Evolutionary conservation across 495 filamentous ascomycete genomes (phyloP).

Genomic region (Neurospora tetrasperma): DNA sequence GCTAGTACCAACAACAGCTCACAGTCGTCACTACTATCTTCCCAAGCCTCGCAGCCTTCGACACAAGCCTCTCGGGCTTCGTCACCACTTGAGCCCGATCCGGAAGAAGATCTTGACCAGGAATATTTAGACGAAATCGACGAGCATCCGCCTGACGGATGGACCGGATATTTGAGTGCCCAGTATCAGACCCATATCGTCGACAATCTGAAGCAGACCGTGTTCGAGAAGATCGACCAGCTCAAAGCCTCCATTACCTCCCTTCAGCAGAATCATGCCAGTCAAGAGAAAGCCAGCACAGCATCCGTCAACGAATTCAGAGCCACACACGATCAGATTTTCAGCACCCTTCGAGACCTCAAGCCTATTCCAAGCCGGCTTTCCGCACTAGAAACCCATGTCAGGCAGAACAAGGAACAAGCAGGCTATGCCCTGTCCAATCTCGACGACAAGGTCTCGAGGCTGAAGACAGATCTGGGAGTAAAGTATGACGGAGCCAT

Average conservation of each 20-base stretch:
- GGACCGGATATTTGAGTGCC: constrained; percentile 18
- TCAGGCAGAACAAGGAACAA: constrained; percentile 3
- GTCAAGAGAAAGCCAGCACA: constrained; percentile 8
- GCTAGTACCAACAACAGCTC: not conserved
- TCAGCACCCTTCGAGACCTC: constrained; percentile 2
- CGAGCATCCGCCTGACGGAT: not conserved
- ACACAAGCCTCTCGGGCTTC: not conserved
- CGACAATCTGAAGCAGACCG: constrained; percentile 5
- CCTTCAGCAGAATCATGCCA: constrained; percentile 6
- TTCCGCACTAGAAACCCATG: constrained; percentile 7
- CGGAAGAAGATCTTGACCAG: not conserved
- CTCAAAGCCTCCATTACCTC: constrained; percentile 7
- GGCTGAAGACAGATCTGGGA: constrained; percentile 6
- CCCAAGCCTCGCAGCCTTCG: not conserved
- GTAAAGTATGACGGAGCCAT: not conserved
- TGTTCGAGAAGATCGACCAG: constrained; percentile 10
- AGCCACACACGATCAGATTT: constrained; percentile 8
- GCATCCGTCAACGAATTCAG: constrained; percentile 9
- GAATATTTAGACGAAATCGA: not conserved
- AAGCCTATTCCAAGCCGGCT: constrained; percentile 4
- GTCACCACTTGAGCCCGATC: not conserved
- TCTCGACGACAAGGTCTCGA: constrained; percentile 4
- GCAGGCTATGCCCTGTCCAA: not conserved
- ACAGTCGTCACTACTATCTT: not conserved
- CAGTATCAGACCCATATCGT: constrained; percentile 17